Evolutionary conservation across 2,329 filamentous ascomycete species (phyloP).

Genomic region (Leptographium flavum): DNA sequence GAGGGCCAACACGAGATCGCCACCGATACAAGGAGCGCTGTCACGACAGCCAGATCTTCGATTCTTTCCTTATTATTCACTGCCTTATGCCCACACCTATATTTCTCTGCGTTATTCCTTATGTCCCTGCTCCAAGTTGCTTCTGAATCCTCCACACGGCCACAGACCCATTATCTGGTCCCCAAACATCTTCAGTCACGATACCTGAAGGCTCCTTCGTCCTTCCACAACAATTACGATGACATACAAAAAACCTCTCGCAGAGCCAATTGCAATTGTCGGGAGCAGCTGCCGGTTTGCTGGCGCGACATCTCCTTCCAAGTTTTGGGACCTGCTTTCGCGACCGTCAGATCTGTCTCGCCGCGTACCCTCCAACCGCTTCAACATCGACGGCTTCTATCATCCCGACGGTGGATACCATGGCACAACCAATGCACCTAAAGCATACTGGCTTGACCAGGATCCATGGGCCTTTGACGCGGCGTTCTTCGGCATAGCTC

Average conservation of each 20-base stretch:
- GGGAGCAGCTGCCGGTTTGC: slow-evolving; percentile 20
- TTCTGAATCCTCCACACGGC: no score
- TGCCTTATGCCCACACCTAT: no score
- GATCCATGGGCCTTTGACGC: slow-evolving; percentile 19
- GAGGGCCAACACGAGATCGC: no score
- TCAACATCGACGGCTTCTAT: slow-evolving; percentile 17
- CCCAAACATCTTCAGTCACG: no score
- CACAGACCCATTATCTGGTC: no score
- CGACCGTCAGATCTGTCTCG: slow-evolving; percentile 15
- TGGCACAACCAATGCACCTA: slow-evolving; percentile 18
- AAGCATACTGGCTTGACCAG: slow-evolving; percentile 19
- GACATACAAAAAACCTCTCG: background rate
- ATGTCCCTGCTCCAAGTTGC: no score
- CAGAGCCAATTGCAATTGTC: slow-evolving; percentile 16
- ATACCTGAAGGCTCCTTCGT: no score
- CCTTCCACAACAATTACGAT: background rate
- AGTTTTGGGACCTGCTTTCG: slow-evolving; percentile 18
- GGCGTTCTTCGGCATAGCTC: slow-evolving; percentile 24
- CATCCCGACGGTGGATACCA: slow-evolving; percentile 19
- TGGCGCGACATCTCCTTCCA: slow-evolving; percentile 16
- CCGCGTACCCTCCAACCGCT: slow-evolving; percentile 14
- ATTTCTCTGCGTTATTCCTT: no score
- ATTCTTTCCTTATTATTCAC: no score
- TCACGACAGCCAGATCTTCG: no score
- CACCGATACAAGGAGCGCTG: no score